phyloP scores from a whole-genome alignment of 2,329 filamentous ascomycete genomes.

The Tolypocladium tropicale region DNA sequence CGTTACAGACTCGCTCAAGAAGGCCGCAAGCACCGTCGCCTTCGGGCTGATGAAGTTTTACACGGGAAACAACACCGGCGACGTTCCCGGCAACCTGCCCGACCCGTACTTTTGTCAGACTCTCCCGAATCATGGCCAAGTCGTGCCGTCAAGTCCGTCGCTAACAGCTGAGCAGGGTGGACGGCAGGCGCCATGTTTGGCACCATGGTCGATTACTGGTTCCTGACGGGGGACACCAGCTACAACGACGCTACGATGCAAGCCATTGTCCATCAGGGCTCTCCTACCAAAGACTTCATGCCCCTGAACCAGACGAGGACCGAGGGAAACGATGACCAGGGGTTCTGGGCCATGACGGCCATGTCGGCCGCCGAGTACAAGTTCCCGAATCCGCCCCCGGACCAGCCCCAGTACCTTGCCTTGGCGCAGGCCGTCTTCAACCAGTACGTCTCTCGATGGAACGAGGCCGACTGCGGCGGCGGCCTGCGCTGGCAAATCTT shows the following conservation, averaged over 20 bases:
- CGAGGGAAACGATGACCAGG: slow-evolving; percentile 64
- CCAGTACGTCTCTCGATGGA: slow-evolving; percentile 63
- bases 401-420: slow-evolving; percentile 62
- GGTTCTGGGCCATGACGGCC: slow-evolving; percentile 78
- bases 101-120: slow-evolving; percentile 54
- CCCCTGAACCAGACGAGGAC: slow-evolving; percentile 53
- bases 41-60: slow-evolving; percentile 39
- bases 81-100: slow-evolving; percentile 46
- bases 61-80: slow-evolving; percentile 48
- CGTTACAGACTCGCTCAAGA: slow-evolving; percentile 36
- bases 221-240: slow-evolving; percentile 53
- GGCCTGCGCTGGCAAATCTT: slow-evolving; percentile 84
- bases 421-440: slow-evolving; percentile 74
- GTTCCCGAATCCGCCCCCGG: slow-evolving; percentile 56
- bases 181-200: slow-evolving; percentile 64
- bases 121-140: slow-evolving; percentile 13
- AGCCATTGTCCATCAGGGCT: slow-evolving; percentile 50
- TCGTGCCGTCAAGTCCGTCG: not conserved
- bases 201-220: slow-evolving; percentile 62
- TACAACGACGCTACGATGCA: slow-evolving; percentile 52
- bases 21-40: slow-evolving; percentile 35
- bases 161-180: slow-evolving; percentile 41
- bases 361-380: slow-evolving; percentile 70
- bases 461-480: slow-evolving; percentile 52
- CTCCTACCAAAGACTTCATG: slow-evolving; percentile 53